Evolutionary conservation across 495 filamentous ascomycete species (phyloP), one percentile per base, ranked within the genome.

Genomic region (Lasiosphaeria miniovina): DNA sequence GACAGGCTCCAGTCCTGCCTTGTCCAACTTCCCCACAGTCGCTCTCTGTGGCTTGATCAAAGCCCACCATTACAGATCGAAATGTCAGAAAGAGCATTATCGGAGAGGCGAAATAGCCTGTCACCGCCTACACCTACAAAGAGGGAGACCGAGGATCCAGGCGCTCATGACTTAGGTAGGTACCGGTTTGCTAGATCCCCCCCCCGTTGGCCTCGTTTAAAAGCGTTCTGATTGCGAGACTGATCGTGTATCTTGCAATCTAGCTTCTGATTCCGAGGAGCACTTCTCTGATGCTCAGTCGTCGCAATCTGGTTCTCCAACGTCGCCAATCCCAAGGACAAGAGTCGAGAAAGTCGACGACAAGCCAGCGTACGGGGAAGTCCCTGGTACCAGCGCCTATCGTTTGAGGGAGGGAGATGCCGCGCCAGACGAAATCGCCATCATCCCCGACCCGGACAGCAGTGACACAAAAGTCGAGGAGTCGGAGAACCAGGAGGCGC

Each of bases 211-310:
- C 32, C 17, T 38, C 40, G 24, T 24, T 24, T 3, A 11, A 46
- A 11, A 11, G 4, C 12, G 43, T 14, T 46, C 12, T 14, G 12
- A 46, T 14, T 46, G 15, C 12, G 11, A 5, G 32, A 46, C 60
- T 66, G 31, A 71, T 40, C 6, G n/a, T 60, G 46, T 14, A n/a
- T 45, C n/a, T 36, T 34, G 40, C 53, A 54, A 59, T 83, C 84
- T 81, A 71, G 81, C 77, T 51, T 89, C 88, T 17, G 87, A 87
- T 58, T 89, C 86, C 49, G 90, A 95, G 34, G 92, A 96, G 53
- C 90, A 96, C 74, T 96, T 92, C 72, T 91, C 91, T 52, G 92
- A 96, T 79, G 92, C 92, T 60, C 88, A 85, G 58, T 89, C 93
- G 72, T 89, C 84, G 61, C 77, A 74, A 55, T 68, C 59, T 64